Evolutionary conservation across 352 stramenopile genomes (phyloP).

Genomic region (Thalassiosira oceanica): DNA sequence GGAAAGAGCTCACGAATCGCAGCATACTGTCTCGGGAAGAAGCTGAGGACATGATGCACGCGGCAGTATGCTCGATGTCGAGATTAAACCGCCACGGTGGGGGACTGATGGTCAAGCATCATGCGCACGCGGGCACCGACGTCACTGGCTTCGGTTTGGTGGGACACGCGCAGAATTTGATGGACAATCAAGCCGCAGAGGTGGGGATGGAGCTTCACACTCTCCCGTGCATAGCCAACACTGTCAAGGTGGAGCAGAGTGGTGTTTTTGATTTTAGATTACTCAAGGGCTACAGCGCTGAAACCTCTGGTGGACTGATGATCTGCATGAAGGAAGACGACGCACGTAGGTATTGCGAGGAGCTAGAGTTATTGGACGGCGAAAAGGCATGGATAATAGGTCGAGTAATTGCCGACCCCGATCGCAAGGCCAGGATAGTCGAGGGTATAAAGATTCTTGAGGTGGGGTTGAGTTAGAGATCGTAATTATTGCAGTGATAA

Average conservation of each 20-base stretch:
- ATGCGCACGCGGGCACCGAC: constrained; percentile 90
- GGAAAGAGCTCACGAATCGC: constrained; percentile 75
- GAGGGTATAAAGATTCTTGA: constrained; percentile 68
- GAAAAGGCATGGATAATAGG: constrained; percentile 91
- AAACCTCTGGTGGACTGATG: constrained; percentile 92
- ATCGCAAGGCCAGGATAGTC: constrained; percentile 65
- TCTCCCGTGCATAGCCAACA: constrained; percentile 89
- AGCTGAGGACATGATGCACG: constrained; percentile 87
- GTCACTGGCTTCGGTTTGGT: constrained; percentile 94
- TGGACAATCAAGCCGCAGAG: constrained; percentile 86
- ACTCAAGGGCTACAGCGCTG: constrained; percentile 87
- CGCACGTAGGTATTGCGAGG: constrained; percentile 85
- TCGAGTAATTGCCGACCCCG: constrained; percentile 80
- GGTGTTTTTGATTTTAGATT: constrained; percentile 91
- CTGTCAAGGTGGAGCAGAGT: constrained; percentile 85
- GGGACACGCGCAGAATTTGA: constrained; percentile 91
- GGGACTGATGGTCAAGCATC: constrained; percentile 90
- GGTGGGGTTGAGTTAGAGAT: constrained; percentile 39
- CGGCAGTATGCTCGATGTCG: constrained; percentile 91
- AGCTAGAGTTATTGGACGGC: constrained; percentile 86
- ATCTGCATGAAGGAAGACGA: constrained; percentile 87
- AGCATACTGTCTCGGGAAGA: constrained; percentile 55
- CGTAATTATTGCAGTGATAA: too few species aligned
- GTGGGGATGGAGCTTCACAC: constrained; percentile 91
- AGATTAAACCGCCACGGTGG: constrained; percentile 89